phyloP scores from a whole-genome alignment of 495 filamentous ascomycete species.

The Tuber borchii region DNA sequence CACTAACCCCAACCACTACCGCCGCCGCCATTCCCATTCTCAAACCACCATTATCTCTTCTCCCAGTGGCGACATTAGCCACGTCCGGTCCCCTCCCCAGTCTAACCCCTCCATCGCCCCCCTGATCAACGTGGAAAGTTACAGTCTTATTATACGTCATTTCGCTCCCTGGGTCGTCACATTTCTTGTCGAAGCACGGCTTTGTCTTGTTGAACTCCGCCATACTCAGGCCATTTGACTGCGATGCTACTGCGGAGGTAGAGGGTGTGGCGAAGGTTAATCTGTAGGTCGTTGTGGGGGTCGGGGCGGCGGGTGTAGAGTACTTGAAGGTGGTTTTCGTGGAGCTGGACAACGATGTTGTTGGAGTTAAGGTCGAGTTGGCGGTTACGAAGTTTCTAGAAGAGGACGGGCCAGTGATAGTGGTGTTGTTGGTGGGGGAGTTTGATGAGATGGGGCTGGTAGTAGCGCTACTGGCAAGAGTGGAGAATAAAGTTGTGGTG shows the following conservation, averaged over 20 bases:
- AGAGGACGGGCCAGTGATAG: background rate
- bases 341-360: background rate
- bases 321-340: background rate
- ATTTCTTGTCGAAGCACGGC: constrained; percentile 16
- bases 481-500: background rate
- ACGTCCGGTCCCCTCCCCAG: background rate
- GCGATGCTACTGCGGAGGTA: background rate
- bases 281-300: constrained; percentile 5
- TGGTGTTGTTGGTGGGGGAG: background rate
- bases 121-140: background rate
- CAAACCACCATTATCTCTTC: background rate
- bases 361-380: background rate
- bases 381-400: background rate
- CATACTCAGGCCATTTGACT: background rate
- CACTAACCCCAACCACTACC: background rate
- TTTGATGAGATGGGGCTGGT: background rate
- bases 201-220: constrained; percentile 12
- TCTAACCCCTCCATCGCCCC: background rate
- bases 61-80: background rate
- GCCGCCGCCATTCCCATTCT: background rate
- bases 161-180: constrained; percentile 15
- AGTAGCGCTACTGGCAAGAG: background rate
- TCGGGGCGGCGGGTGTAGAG: background rate
- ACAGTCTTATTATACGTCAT: constrained; percentile 20
- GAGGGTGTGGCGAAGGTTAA: background rate